A percentile compares a stretch with the other conserved stretches of the same genome.
Evolutionary conservation across 805 yeast species (phyloP).

Genomic region (Pichia manshurica): DNA sequence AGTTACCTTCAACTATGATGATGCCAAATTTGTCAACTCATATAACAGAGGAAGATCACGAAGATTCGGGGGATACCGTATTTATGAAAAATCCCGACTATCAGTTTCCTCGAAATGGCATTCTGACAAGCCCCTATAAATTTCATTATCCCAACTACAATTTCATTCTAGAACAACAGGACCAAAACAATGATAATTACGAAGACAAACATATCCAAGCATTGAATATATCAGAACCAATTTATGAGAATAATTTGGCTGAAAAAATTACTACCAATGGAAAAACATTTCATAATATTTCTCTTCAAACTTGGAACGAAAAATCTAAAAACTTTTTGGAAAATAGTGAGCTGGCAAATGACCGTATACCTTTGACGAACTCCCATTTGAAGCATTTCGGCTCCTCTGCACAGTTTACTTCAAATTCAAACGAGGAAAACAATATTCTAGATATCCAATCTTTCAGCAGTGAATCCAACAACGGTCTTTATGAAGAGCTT

Average conservation of each 20-base stretch:
- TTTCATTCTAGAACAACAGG: not conserved
- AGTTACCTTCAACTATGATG: not conserved
- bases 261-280: not conserved
- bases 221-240: constrained; percentile 9
- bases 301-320: constrained; percentile 4
- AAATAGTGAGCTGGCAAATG: no score
- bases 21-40: not conserved
- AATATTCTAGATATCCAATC: not conserved
- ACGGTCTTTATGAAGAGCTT: constrained; percentile 2
- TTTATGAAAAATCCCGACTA: not conserved
- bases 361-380: no score
- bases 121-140: no score
- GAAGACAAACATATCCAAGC: constrained; percentile 2
- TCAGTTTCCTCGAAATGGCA: not conserved
- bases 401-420: not conserved
- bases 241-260: not conserved
- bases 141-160: not conserved
- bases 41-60: not conserved
- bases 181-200: not conserved
- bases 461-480: not conserved
- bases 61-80: not conserved
- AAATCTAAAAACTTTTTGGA: not conserved
- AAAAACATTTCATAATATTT: constrained; percentile 2
- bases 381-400: not conserved
- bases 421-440: not conserved